Evolutionary conservation across 805 yeast genomes (phyloP).

Genomic region (Ogataea chonburiensis): DNA sequence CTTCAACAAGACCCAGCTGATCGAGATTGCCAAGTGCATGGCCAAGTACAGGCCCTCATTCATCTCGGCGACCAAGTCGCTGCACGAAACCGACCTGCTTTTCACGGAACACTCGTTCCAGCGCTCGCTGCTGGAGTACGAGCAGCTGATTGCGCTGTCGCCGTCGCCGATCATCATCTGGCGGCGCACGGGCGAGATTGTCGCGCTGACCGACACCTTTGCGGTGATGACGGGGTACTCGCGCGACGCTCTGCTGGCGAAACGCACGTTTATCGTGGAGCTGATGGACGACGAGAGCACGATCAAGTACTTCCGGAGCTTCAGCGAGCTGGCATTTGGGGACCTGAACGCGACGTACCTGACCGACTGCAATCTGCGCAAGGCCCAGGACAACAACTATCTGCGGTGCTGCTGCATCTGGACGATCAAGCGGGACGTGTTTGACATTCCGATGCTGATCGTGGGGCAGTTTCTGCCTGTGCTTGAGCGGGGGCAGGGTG

Average conservation of each 20-base stretch:
- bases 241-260: constrained; percentile 53
- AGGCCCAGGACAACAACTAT: constrained; percentile 39
- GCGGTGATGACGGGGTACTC: constrained; percentile 66
- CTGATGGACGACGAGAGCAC: constrained; percentile 79
- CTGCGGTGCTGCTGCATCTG: constrained; percentile 72
- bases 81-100: constrained; percentile 68
- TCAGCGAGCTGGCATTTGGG: constrained; percentile 72
- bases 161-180: constrained; percentile 82
- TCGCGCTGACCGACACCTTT: constrained; percentile 73
- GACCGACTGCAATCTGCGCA: constrained; percentile 48
- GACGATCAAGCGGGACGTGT: constrained; percentile 82
- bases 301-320: constrained; percentile 66
- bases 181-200: constrained; percentile 85
- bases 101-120: constrained; percentile 60
- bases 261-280: constrained; percentile 71
- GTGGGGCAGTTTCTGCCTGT: constrained; percentile 80
- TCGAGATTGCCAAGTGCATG: constrained; percentile 52
- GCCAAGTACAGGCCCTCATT: constrained; percentile 74
- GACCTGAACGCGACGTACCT: constrained; percentile 52
- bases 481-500: too few species aligned
- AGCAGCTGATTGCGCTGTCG: constrained; percentile 52
- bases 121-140: constrained; percentile 56
- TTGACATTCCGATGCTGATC: constrained; percentile 80
- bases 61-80: constrained; percentile 69
- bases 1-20: constrained; percentile 40